Evolutionary conservation across 768 basidiomycete species (phyloP), one percentile per base, ranked within the genome.

Genomic region (Suillus fuscotomentosus): DNA sequence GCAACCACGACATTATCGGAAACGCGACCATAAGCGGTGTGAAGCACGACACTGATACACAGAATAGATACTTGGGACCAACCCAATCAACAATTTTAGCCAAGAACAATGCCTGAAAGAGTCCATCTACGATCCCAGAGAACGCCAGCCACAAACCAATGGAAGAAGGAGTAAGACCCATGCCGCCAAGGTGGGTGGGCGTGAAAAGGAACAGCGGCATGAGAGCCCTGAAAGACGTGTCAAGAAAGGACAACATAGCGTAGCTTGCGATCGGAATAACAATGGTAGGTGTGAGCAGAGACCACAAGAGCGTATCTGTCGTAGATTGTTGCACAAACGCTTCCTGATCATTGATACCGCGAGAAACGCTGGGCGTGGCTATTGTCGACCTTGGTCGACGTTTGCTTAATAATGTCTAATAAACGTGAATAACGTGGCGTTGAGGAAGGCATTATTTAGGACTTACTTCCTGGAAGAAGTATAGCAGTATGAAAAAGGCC

Each of bases 181-280:
- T 71, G 2, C 83, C 83, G 10, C 83, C 83, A 5, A 79, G 71
- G 24, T 70, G 71, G 27, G 80, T 70, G 1, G 85, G 80, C 5
- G 80, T 78, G 38, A 81, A 73, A 60, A 78, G 78, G 69, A 85
- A 81, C 42, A 86, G 71, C 1, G 86, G 84, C 0, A 77, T 39
- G 17, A 87, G 73, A 15, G 77, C 78, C 27, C 70, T 57, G 60
- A 78, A 63, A 6, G 76, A 70, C 42, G 82, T 79, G 39, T 84
- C 82, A 9, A 81, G 68, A 24, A 87, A 77, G 9, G 76, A 76
- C 15, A 84, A 72, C 6, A 70, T 66, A 47, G 72, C 75, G 66
- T 83, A 84, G 66, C 81, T 84, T 60, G 70, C 64, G 27, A 83
- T 70, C 22, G 82, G 76, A 48, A 85, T 69, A 59, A 81, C 64